Conservation (phyloP, 129 eudicot species). For the Ambrosia artemisiifolia region DNA sequence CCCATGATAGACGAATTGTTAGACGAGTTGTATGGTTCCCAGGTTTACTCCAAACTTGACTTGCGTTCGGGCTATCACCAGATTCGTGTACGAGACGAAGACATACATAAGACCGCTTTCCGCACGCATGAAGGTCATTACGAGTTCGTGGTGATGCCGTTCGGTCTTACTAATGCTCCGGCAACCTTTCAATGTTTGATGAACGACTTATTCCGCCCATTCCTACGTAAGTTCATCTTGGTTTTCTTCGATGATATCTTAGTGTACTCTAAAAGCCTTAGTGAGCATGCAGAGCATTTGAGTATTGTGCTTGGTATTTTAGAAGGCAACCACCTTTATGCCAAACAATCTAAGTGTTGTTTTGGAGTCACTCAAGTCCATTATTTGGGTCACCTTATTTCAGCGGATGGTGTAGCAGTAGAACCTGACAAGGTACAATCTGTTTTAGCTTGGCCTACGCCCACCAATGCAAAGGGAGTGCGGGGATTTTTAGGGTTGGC, state of each 20-base stretch:
- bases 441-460: background rate
- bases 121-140: background rate
- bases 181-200: background rate
- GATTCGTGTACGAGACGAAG: background rate
- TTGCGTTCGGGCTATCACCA: background rate
- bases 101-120: background rate
- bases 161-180: background rate
- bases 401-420: background rate
- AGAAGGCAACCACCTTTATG: background rate
- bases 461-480: background rate
- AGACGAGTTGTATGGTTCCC: background rate
- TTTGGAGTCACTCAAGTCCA: background rate
- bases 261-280: background rate
- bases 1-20: background rate
- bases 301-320: background rate
- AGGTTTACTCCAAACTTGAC: background rate
- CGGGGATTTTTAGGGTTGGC: background rate
- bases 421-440: background rate
- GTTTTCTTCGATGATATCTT: slow-evolving; percentile 13
- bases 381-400: slow-evolving; percentile 13
- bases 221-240: background rate
- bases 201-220: background rate
- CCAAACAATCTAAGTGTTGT: background rate
- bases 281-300: background rate
- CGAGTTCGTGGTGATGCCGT: background rate